These are phyloP conservation scores for Nicotiana otophora DNA, from an alignment of 257 asterid species.

Conservation along the genomic window DNA sequence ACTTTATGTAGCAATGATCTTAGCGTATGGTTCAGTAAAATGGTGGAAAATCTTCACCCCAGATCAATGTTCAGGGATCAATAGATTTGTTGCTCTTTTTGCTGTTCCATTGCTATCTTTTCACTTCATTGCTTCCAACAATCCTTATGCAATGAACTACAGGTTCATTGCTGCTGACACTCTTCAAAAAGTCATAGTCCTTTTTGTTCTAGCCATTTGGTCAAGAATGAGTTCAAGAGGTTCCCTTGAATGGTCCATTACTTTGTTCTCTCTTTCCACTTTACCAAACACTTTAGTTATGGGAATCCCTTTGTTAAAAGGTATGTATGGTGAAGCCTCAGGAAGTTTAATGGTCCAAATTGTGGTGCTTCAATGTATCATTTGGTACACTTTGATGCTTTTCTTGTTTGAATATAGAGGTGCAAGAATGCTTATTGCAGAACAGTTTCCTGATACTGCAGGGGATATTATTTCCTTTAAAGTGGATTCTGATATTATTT, in stretches of 20 bases:
- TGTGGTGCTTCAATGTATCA: conserved; percentile 46
- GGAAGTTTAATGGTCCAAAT: conserved; percentile 49
- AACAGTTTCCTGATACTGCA: conserved; percentile 45
- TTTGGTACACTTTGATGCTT: conserved; percentile 48
- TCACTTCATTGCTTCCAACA: conserved; percentile 42
- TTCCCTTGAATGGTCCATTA: conserved; percentile 45
- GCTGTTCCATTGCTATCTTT: conserved; percentile 47
- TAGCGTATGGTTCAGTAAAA: conserved; percentile 46
- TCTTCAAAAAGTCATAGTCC: conserved; percentile 38
- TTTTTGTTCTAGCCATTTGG: conserved; percentile 33
- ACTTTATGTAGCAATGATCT: conserved; percentile 44
- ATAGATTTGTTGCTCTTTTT: conserved; percentile 50
- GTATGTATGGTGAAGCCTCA: conserved; percentile 43
- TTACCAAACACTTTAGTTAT: conserved; percentile 47
- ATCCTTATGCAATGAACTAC: conserved; percentile 48
- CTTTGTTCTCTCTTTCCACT: conserved; percentile 40
- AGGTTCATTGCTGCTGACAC: conserved; percentile 48
- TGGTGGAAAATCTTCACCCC: conserved; percentile 51
- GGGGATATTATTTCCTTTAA: conserved; percentile 40
- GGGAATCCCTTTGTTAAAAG: conserved; percentile 48
- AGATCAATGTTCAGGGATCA: conserved; percentile 47
- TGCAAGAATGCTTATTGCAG: conserved; percentile 43
- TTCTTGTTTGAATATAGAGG: conserved; percentile 48
- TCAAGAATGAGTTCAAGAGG: conserved; percentile 38
- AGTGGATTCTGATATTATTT: conserved; percentile 40